Evolutionary conservation across 164 flowering plant genomes (phyloP), one percentile per base, ranked within the genome.

Genomic region (Vitis rupestris): DNA sequence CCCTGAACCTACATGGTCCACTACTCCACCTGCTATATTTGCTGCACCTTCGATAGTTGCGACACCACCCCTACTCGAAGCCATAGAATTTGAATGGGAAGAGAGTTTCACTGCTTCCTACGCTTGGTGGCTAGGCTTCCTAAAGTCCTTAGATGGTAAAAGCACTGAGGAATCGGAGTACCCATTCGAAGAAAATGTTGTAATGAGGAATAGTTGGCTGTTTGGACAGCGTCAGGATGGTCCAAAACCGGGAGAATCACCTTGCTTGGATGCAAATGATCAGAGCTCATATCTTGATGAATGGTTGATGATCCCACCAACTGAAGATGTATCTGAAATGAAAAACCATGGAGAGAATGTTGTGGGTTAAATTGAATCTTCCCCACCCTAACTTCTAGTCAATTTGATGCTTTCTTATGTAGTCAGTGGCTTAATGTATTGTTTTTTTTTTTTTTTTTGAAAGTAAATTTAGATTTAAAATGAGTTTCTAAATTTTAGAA

Each of bases 1-100:
- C 3, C 75, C 81, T 31, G 70, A 68, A 50, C 81, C 81, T 4
- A 62, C 67, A 10, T 74, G 81, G 78, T 74, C 78, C 1, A 78
- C 81, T 0, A 78, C 81, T n/a, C 48, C 72, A 54, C 72, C 81
- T 50, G 54, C 68, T 16, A 47, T 73, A 23, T 51, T 15, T 63
- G 67, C 67, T 29, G 29, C 61, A 23, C 27, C 27, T 23, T 23
- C 27, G 27, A 23, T 23, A 23, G 27, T 23, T 23, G 27, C 27
- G 27, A 23, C 59, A 47, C 30, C 70, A 10, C 61, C 73, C 12
- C 4, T 61, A 6, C n/a, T 44, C 63, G 80, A 73, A 11, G 59
- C 47, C 16, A 11, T 48, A 3, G 69, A 49, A 30, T 63, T 78
- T 59, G 59, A 65, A 23, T 65, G 61, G 69, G 69, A 65, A 9